Conservation (phyloP, 441 rosid species). For the Syzygium syzygioides region DNA sequence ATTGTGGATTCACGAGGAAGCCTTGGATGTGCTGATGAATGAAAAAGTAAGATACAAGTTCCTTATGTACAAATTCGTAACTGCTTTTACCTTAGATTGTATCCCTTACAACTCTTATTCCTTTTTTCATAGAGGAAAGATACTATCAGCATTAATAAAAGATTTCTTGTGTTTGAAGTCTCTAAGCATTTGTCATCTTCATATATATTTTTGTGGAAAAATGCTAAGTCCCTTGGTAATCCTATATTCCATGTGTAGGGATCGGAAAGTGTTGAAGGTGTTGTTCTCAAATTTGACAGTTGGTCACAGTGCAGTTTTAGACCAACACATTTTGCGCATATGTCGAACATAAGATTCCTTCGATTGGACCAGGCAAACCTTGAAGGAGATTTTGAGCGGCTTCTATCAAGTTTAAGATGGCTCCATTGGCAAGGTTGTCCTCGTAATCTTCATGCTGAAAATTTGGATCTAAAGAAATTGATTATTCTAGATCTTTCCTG, state of each 20-base stretch:
- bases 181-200: no score
- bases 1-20: background rate
- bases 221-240: background rate
- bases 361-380: background rate
- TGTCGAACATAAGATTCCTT: background rate
- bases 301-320: accelerated
- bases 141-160: no score
- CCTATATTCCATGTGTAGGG: background rate
- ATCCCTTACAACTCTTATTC: accelerated
- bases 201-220: no score
- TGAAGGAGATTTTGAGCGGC: accelerated
- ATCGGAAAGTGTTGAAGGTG: background rate
- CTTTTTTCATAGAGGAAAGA: background rate
- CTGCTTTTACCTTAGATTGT: background rate
- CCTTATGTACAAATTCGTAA: no score
- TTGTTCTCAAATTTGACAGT: background rate
- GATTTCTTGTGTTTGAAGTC: no score
- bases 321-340: background rate
- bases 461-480: background rate
- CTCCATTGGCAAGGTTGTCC: background rate
- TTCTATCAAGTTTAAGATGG: background rate
- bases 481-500: background rate
- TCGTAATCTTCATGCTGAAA: background rate
- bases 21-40: background rate
- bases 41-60: background rate